phyloP scores from a whole-genome alignment of 2,329 filamentous ascomycete species.

The Mollisiaceae sp. region DNA sequence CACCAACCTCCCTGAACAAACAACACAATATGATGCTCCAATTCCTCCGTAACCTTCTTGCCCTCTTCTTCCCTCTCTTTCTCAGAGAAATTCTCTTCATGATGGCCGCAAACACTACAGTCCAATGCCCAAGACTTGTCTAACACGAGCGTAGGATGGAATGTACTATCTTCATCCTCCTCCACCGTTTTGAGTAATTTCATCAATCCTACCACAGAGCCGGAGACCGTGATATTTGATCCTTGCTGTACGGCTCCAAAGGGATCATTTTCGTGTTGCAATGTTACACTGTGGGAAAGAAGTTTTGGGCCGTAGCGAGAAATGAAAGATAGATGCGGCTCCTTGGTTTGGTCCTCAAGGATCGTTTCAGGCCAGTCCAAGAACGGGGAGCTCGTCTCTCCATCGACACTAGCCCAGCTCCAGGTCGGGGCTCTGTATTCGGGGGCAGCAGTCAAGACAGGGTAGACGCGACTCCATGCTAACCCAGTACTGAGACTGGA shows the following conservation, averaged over 20 bases:
- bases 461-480: constrained; percentile 11
- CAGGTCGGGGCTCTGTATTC: constrained; percentile 20
- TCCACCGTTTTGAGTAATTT: background rate
- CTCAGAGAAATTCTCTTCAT: background rate
- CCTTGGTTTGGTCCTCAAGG: background rate
- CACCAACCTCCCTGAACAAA: constrained; percentile 3
- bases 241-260: background rate
- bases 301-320: background rate
- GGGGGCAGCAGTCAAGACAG: background rate
- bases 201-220: background rate
- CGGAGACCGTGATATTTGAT: background rate
- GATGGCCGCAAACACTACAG: constrained; percentile 6
- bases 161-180: background rate
- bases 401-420: constrained; percentile 19
- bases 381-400: background rate
- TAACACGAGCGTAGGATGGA: background rate
- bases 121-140: constrained; percentile 13
- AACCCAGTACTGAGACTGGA: constrained; percentile 10
- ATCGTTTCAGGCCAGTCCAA: constrained; percentile 3
- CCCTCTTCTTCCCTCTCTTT: constrained; percentile 8
- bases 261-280: background rate
- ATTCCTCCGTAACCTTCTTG: constrained; percentile 1
- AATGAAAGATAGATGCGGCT: background rate
- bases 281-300: background rate
- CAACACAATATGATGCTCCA: constrained; percentile 9